Evolutionary conservation across 2,329 filamentous ascomycete genomes (phyloP).

Genomic region (Aquanectria penicillioides): DNA sequence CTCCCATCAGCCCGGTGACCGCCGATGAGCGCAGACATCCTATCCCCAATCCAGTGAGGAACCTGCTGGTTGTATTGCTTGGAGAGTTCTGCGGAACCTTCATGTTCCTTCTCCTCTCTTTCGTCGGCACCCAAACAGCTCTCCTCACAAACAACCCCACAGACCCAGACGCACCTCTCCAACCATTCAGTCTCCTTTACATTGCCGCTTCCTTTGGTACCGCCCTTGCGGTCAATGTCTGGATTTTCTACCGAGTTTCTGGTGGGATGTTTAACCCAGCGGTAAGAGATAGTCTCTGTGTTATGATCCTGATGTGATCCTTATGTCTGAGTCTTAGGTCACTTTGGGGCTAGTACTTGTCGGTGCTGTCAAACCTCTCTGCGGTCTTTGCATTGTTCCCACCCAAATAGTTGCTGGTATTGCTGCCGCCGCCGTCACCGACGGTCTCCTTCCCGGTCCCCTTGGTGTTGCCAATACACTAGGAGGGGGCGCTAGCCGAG

Average conservation of each 20-base stretch:
- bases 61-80: constrained; percentile 53
- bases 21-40: constrained; percentile 10
- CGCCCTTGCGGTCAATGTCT: constrained; percentile 63
- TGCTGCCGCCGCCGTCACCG: constrained; percentile 65
- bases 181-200: constrained; percentile 55
- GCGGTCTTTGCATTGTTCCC: constrained; percentile 61
- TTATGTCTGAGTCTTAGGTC: constrained; percentile 45
- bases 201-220: constrained; percentile 62
- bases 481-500: constrained; percentile 58
- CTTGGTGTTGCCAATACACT: constrained; percentile 67
- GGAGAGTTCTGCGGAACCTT: constrained; percentile 65
- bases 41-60: constrained; percentile 34
- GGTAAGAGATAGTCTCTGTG: constrained; percentile 46
- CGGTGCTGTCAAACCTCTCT: constrained; percentile 63
- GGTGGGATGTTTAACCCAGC: constrained; percentile 63
- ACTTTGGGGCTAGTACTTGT: constrained; percentile 69
- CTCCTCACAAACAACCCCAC: constrained; percentile 44
- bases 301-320: constrained; percentile 1
- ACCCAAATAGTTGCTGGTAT: constrained; percentile 70
- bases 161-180: constrained; percentile 40
- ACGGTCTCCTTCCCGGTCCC: constrained; percentile 66
- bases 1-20: constrained; percentile 21
- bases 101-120: constrained; percentile 60
- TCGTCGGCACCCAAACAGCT: constrained; percentile 52
- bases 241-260: constrained; percentile 66